Percentiles rank a stretch among this genome's conserved stretches.
These are phyloP conservation scores for Psilocybe azurescens DNA, from an alignment of 768 basidiomycete species.

Conservation along the genomic window DNA sequence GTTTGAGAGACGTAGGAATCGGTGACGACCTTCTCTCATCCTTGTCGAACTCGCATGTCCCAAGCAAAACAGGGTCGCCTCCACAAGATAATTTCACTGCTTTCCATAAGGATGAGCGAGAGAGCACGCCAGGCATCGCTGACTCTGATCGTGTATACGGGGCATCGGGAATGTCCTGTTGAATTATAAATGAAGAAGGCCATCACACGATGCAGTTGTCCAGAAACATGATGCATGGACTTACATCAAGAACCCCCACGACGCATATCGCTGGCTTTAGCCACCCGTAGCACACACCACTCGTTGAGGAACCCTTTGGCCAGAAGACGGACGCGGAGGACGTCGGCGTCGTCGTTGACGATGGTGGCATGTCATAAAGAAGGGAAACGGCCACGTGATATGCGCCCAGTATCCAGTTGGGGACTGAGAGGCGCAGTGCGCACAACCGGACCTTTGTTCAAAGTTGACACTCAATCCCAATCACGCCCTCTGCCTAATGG, in stretches of 20 bases:
- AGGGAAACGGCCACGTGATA: constrained; percentile 31
- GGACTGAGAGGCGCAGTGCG: constrained; percentile 1
- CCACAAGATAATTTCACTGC: constrained; percentile 29
- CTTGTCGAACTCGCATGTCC: constrained; percentile 34
- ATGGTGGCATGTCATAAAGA: constrained; percentile 3
- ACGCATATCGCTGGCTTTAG: constrained; percentile 50
- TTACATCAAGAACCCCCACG: constrained; percentile 49
- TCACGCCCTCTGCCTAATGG: constrained; percentile 3
- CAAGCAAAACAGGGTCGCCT: constrained; percentile 39
- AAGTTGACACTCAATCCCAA: constrained; percentile 3
- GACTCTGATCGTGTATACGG: neutral
- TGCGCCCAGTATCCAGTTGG: constrained; percentile 12
- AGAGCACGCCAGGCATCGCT: constrained; percentile 12
- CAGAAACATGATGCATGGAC: neutral
- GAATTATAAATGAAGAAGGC: neutral
- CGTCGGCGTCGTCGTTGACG: constrained; percentile 20
- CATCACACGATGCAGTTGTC: neutral
- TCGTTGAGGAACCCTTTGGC: constrained; percentile 48
- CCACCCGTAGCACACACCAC: constrained; percentile 69
- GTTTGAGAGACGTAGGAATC: constrained; percentile 19
- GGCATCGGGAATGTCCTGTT: constrained; percentile 8
- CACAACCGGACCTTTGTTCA: constrained; percentile 8
- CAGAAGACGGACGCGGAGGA: constrained; percentile 52
- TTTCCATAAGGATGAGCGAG: constrained; percentile 28
- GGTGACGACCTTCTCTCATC: neutral